A percentile compares a stretch with the other conserved stretches of the same genome.
These are phyloP conservation scores for Phialocephala subalpina DNA, from an alignment of 2,329 filamentous ascomycete species.

Conservation along the genomic window DNA sequence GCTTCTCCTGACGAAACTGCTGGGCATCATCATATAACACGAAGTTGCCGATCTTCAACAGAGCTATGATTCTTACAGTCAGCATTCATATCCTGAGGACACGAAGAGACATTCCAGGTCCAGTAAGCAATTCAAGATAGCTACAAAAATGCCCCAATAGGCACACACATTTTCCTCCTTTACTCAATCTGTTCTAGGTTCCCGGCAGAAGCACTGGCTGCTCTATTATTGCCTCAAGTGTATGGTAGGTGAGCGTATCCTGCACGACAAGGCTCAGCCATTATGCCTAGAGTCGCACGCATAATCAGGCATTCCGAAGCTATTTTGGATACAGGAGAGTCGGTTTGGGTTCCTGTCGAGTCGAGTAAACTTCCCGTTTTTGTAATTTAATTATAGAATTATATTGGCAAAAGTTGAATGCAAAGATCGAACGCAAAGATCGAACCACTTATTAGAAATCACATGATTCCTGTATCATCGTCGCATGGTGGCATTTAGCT, in stretches of 20 bases:
- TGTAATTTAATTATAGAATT: not conserved
- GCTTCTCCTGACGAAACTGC: not conserved
- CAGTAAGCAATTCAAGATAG: too few relatives aligned
- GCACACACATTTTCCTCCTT: constrained; percentile 1
- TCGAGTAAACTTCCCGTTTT: constrained; percentile 3
- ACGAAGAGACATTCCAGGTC: too few relatives aligned
- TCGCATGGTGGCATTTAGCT: not conserved
- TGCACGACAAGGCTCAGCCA: not conserved
- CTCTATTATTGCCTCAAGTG: not conserved
- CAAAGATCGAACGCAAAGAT: too few relatives aligned
- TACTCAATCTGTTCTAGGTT: not conserved
- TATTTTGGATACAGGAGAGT: not conserved
- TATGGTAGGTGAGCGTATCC: not conserved
- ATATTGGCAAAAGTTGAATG: constrained; percentile 5
- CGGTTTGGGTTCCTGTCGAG: not conserved
- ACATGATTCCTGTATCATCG: not conserved
- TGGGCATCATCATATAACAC: not conserved
- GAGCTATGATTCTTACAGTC: not conserved
- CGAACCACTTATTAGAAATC: not conserved
- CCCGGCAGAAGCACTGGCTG: not conserved
- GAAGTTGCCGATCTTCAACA: not conserved
- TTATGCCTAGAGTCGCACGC: constrained; percentile 1
- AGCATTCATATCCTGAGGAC: too few relatives aligned
- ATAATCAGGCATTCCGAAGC: not conserved
- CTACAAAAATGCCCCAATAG: too few relatives aligned